Conservation (phyloP, 1,284 basidiomycete species). For the Heterobasidion irregulare region DNA sequence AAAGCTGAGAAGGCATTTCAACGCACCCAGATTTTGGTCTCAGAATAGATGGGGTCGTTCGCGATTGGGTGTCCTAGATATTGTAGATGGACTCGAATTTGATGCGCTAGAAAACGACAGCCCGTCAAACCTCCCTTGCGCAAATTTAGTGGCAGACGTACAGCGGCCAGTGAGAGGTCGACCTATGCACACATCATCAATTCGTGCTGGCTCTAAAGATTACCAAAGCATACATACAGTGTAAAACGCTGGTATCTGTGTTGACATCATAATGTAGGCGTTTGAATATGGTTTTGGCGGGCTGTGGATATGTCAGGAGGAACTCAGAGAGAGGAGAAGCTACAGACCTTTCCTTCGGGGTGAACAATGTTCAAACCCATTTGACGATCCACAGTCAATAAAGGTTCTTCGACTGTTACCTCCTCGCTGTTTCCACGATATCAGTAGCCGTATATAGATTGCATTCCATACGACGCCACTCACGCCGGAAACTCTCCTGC, state of each 20-base stretch:
- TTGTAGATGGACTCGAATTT: slow-evolving; percentile 94
- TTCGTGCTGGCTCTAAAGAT: slow-evolving; percentile 1
- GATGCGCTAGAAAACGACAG: slow-evolving; percentile 58
- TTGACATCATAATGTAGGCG: slow-evolving; percentile 77
- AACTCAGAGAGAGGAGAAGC: background rate
- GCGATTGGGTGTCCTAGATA: slow-evolving; percentile 91
- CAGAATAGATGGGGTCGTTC: slow-evolving; percentile 86
- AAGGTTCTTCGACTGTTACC: slow-evolving; percentile 76
- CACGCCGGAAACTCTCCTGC: slow-evolving; percentile 79
- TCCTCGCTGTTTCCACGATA: slow-evolving; percentile 48
- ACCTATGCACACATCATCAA: slow-evolving; percentile 34
- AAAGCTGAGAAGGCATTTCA: slow-evolving; percentile 3
- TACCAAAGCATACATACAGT: slow-evolving; percentile 47
- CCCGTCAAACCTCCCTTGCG: background rate
- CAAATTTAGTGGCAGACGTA: slow-evolving; percentile 29
- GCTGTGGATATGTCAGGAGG: slow-evolving; percentile 33
- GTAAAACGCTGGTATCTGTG: slow-evolving; percentile 83
- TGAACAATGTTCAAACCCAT: slow-evolving; percentile 95
- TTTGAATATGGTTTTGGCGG: slow-evolving; percentile 86
- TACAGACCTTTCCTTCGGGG: slow-evolving; percentile 79
- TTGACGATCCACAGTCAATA: slow-evolving; percentile 91
- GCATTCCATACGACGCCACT: slow-evolving; percentile 19
- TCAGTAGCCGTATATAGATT: background rate
- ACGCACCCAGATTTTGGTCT: slow-evolving; percentile 72
- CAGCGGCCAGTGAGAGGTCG: slow-evolving; percentile 83